Evolutionary conservation across 805 yeast genomes (phyloP).

Genomic region (Lachancea fermentati): DNA sequence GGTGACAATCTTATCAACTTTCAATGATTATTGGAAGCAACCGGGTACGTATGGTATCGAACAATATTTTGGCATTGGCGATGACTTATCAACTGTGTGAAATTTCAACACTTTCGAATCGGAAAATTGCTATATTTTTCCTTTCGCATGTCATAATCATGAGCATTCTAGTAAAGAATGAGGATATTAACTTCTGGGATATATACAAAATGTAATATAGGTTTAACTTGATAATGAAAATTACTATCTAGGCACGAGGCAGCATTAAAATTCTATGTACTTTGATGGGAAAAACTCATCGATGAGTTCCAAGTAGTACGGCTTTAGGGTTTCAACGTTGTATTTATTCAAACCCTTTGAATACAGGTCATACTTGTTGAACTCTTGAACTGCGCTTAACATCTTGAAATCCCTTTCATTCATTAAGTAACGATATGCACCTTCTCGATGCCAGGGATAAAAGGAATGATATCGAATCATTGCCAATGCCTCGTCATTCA

Average conservation of each 20-base stretch:
- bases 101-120: neutral
- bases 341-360: slow-evolving; percentile 51
- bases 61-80: slow-evolving; percentile 73
- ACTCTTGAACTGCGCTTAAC: slow-evolving; percentile 58
- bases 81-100: slow-evolving; percentile 20
- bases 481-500: slow-evolving; percentile 63
- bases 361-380: slow-evolving; percentile 64
- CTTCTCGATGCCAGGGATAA: slow-evolving; percentile 72
- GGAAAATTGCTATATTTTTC: too few species aligned
- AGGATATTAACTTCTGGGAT: neutral
- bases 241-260: too few species aligned
- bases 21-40: slow-evolving; percentile 77
- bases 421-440: slow-evolving; percentile 61
- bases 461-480: slow-evolving; percentile 73
- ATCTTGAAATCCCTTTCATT: slow-evolving; percentile 54
- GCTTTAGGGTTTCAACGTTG: slow-evolving; percentile 46
- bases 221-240: too few species aligned
- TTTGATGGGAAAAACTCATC: slow-evolving; percentile 61
- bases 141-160: neutral
- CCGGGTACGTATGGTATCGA: slow-evolving; percentile 85
- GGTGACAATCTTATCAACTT: slow-evolving; percentile 72
- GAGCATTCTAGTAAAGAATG: too few species aligned
- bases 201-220: neutral
- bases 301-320: slow-evolving; percentile 56
- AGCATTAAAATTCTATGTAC: slow-evolving; percentile 48